Evolutionary conservation across 179 eudicot species (phyloP), one percentile per base, ranked within the genome.

Genomic region (Pouteria campechiana): DNA sequence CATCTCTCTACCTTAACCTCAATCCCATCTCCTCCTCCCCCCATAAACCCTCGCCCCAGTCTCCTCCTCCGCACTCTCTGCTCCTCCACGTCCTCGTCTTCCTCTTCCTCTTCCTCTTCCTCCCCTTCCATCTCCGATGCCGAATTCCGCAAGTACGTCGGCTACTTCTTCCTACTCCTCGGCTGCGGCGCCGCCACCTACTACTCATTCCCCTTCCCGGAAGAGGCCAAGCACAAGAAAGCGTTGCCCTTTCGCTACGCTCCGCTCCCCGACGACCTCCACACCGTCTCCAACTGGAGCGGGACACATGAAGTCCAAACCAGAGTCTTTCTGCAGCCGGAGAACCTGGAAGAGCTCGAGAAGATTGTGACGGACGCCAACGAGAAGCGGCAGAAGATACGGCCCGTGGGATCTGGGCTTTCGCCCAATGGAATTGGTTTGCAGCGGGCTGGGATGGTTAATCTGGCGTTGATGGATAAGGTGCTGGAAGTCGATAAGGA

Each of bases 181-280:
- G 73, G 73, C 46, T 80, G 80, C 50, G 93, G 81, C 37, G 70
- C 50, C 47, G 94, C 70, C 49, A 88, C 97, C 2, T 89, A 84
- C 72, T 89, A 78, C 72, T 84, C 97, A 35, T 89, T 84, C 78
- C 97, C 97, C 9, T 72, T 89, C 63, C 67, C 93, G 1, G 82
- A 69, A 22, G 32, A 75, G 49, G 83, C 93, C 25, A 81, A 81
- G 45, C 92, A 83, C 84, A 84, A 84, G 33, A 74, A 68, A 22
- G 95, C 97, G 28, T 84, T 75, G n/a, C 67, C 84, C 53, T 89
- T 84, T 63, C 77, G 68, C 15, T 84, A 78, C 67, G 93, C 97
- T 10, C 93, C 97, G 0, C 63, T 84, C 0, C 95, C 97, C 6
- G 85, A 79, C 0, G 97, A 85, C 41, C 88, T 84, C 40, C 93